Evolutionary conservation across 2,329 filamentous ascomycete species (phyloP).

Genomic region (Xylariales sp.): DNA sequence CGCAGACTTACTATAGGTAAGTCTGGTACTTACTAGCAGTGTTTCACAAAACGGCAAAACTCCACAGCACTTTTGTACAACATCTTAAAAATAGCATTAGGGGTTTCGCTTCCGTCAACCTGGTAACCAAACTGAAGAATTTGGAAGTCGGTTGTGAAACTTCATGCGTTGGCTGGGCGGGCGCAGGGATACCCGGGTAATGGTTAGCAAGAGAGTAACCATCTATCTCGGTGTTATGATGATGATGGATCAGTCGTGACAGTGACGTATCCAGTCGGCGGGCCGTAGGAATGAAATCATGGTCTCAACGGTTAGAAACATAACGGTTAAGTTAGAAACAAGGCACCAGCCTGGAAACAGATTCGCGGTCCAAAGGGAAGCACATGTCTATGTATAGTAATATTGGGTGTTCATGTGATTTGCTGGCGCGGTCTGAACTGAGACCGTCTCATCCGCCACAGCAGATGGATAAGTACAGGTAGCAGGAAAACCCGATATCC

Average conservation of each 20-base stretch:
- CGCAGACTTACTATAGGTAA: conserved; percentile 8
- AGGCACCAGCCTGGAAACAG: conserved; percentile 12
- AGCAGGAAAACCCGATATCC: too few species aligned
- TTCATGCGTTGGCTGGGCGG: conserved; percentile 30
- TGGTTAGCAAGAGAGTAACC: conserved; percentile 35
- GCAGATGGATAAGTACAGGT: background rate
- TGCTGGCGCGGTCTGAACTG: conserved; percentile 4
- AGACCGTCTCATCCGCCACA: conserved; percentile 35
- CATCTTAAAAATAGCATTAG: conserved; percentile 13
- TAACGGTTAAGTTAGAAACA: background rate
- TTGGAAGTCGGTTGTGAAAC: conserved; percentile 27
- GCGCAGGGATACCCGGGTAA: conserved; percentile 32
- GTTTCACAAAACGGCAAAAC: background rate
- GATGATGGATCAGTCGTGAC: conserved; percentile 35
- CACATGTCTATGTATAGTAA: conserved; percentile 5
- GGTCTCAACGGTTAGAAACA: conserved; percentile 3
- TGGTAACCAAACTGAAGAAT: conserved; percentile 10
- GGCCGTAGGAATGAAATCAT: conserved; percentile 20
- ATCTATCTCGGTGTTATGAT: conserved; percentile 13
- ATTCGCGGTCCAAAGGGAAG: conserved; percentile 13
- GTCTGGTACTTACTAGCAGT: background rate
- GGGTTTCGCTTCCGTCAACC: conserved; percentile 17
- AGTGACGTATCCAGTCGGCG: conserved; percentile 18
- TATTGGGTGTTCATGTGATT: conserved; percentile 18
- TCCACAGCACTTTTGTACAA: background rate